phyloP scores from a whole-genome alignment of 306 rosid species.

The Albizia julibrissin region DNA sequence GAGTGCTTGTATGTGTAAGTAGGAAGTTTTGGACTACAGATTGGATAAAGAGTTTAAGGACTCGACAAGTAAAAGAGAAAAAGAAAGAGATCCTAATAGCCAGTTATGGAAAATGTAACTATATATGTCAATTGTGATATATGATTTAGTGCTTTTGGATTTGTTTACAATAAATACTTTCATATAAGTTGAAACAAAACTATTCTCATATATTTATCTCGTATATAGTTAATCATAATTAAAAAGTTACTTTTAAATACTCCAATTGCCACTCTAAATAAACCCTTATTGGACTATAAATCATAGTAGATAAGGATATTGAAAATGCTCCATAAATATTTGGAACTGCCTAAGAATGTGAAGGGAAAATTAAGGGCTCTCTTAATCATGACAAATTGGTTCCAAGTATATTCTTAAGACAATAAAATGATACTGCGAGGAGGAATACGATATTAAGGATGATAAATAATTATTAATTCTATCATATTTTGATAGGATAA shows the following conservation, averaged over 20 bases:
- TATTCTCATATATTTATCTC: too few relatives aligned
- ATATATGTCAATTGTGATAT: too few relatives aligned
- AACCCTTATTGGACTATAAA: too few relatives aligned
- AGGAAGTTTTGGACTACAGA: not conserved
- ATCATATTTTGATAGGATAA: not conserved
- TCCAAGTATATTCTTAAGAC: not conserved
- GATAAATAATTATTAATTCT: not conserved
- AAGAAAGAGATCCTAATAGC: not conserved
- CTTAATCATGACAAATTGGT: not conserved
- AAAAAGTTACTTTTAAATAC: too few relatives aligned
- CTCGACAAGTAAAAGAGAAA: not conserved
- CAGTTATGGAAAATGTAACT: not conserved
- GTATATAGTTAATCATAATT: too few relatives aligned
- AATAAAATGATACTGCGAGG: not conserved
- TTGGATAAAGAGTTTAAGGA: not conserved
- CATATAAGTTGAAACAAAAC: too few relatives aligned
- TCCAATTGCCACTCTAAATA: too few relatives aligned
- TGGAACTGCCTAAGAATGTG: not conserved
- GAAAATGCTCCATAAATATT: not conserved
- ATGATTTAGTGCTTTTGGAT: too few relatives aligned
- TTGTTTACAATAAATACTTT: too few relatives aligned
- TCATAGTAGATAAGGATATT: not conserved
- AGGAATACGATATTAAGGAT: not conserved
- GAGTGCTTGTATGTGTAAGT: not conserved
- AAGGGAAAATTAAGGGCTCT: not conserved